phyloP scores from a whole-genome alignment of 352 stramenopile genomes.

The Pythium monospermum region DNA sequence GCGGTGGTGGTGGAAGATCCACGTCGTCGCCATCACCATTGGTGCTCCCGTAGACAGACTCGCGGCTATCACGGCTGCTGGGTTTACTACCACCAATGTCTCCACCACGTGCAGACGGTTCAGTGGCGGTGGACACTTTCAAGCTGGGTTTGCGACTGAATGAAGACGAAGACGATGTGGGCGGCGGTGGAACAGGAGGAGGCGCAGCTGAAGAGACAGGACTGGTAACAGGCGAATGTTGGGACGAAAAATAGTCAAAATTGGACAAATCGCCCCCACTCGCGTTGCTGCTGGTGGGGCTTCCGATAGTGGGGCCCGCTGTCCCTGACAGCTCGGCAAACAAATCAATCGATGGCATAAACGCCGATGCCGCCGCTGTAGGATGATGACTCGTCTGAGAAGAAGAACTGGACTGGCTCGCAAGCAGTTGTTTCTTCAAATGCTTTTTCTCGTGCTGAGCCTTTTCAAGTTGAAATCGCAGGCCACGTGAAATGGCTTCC shows the following conservation, averaged over 20 bases:
- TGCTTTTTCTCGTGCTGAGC: constrained; percentile 77
- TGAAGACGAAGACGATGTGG: constrained; percentile 1
- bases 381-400: background rate
- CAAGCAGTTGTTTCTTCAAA: constrained; percentile 52
- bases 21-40: constrained; percentile 33
- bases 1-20: constrained; percentile 10
- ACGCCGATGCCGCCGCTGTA: constrained; percentile 1
- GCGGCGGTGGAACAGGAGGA: background rate
- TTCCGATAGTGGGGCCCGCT: constrained; percentile 7
- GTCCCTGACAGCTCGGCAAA: constrained; percentile 8
- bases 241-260: constrained; percentile 41
- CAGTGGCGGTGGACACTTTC: constrained; percentile 1
- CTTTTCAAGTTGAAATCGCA: constrained; percentile 72
- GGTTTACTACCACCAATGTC: constrained; percentile 10
- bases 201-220: constrained; percentile 16
- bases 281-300: constrained; percentile 37
- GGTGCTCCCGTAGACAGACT: constrained; percentile 13
- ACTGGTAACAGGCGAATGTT: constrained; percentile 14
- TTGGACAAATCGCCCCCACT: constrained; percentile 52
- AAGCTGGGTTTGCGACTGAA: constrained; percentile 12
- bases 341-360: constrained; percentile 4
- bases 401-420: background rate
- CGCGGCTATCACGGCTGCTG: background rate
- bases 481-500: constrained; percentile 56
- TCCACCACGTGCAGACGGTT: background rate